Base-by-base conservation (phyloP, 2,329 filamentous ascomycete genomes). In the Exophiala xenobiotica region DNA sequence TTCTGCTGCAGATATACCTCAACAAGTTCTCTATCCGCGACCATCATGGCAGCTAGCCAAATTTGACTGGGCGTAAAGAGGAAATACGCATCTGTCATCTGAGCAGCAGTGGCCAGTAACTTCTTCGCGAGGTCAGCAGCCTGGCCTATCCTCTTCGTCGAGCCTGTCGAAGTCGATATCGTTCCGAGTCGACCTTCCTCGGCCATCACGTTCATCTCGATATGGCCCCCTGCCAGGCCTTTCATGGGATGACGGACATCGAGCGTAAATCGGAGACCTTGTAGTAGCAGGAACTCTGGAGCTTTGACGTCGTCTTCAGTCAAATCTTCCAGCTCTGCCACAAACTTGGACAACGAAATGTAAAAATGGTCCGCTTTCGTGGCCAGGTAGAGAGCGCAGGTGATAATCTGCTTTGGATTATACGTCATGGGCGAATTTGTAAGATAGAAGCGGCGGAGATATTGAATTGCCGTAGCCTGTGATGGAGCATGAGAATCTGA, bases 381-480 rank as follows among this genome's bases (percentile, higher is more conserved):
- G 7, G 90, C 90, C 58, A 99, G 88, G 75, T 95, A 97, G 48
- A 99, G 80, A 27, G 88, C 89, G 23, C 90, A 93, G 66, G 91
- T 89, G 67, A 95, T 84, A 60, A 97, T 87, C 57, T 90, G 85
- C 56, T 88, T 87, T 0, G 91, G 92, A 56, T 92, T 88, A 67
- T 99, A 97, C 23, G 91, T 96, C 88, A 97, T 96, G 64, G 91
- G 83, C 33, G 88, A 95, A 72, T 97, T 96, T 65, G 88, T 92
- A 29, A 96, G 80, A 74, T 97, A 99, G 78, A 99, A 97, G 51
- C 93, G 87, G 49, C 89, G 87, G 54, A 99, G 80, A 68, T 95
- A 96, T 65, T 95, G 84, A 55, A 92, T 87, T 3, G 90, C 89
- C 5, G 91, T 96, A 20, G 87, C 84, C 78, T 83, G 45, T 51